phyloP scores from a whole-genome alignment of 768 basidiomycete genomes.

The Lyophyllum semitale region DNA sequence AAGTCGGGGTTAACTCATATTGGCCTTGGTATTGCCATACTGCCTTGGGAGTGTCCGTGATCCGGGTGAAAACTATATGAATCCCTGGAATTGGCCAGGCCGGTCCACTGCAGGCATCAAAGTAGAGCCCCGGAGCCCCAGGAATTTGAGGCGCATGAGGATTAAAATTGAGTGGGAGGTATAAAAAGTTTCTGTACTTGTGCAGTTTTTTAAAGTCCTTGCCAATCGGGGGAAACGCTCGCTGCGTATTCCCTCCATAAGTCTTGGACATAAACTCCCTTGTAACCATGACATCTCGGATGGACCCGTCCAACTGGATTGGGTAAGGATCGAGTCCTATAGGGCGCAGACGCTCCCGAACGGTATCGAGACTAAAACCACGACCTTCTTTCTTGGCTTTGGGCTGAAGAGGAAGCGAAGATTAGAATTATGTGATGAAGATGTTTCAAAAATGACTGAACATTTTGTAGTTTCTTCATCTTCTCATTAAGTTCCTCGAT shows the following conservation, averaged over 20 bases:
- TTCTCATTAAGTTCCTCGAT: not conserved
- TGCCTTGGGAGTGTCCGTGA: conserved; percentile 25
- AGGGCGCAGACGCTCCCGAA: conserved; percentile 3
- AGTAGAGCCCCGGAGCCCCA: conserved; percentile 31
- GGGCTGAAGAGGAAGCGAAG: not conserved
- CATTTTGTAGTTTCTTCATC: conserved; percentile 7
- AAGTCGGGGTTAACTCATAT: conserved; percentile 30
- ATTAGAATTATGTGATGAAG: not conserved
- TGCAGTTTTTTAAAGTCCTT: conserved; percentile 19
- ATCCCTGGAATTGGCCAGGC: conserved; percentile 21
- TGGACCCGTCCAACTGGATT: not conserved
- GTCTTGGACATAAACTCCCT: conserved; percentile 3
- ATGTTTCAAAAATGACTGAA: not conserved
- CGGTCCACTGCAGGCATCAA: conserved; percentile 1
- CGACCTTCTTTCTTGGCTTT: conserved; percentile 4
- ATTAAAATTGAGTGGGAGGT: conserved; percentile 22
- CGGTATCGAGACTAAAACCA: not conserved
- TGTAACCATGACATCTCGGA: not conserved
- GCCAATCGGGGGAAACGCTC: conserved; percentile 13
- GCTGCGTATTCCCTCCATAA: conserved; percentile 11
- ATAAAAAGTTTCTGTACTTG: conserved; percentile 31
- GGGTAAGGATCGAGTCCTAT: conserved; percentile 10
- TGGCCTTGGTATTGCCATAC: conserved; percentile 39
- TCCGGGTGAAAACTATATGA: conserved; percentile 30
- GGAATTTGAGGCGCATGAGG: conserved; percentile 28